phyloP scores from a whole-genome alignment of 352 stramenopile genomes.

The Globisporangium apiculatum region DNA sequence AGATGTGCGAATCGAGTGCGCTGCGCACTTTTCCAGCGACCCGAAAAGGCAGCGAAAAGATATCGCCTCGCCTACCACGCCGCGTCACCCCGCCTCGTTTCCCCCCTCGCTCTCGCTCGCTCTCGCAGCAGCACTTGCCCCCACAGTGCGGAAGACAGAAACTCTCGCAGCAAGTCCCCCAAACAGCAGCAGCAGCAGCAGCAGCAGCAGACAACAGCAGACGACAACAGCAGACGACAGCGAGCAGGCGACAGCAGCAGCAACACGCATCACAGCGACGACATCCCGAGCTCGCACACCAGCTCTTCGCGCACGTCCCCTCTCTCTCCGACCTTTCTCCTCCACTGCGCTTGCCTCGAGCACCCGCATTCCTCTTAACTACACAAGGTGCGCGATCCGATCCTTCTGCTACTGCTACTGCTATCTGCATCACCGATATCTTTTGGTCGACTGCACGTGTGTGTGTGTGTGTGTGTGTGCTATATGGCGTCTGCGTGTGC shows the following conservation, averaged over 20 bases:
- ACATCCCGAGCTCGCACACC: not conserved
- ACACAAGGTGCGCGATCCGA: not conserved
- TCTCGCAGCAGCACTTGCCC: not conserved
- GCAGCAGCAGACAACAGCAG: not conserved
- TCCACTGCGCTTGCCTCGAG: not conserved
- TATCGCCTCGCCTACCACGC: not conserved
- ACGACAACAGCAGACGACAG: not conserved
- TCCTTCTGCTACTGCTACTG: not conserved
- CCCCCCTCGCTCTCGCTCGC: not conserved
- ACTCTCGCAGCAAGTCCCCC: not conserved
- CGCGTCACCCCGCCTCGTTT: too few species aligned
- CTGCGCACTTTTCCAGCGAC: not conserved
- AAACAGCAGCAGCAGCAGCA: not conserved
- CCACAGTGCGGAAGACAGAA: not conserved
- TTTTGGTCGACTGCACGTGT: not conserved
- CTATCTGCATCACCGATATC: not conserved
- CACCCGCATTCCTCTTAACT: conserved; percentile 1
- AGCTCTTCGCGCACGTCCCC: not conserved
- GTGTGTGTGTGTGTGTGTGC: not conserved
- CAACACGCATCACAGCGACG: not conserved
- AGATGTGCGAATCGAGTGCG: not conserved
- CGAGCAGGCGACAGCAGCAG: conserved; percentile 4
- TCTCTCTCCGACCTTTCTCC: conserved; percentile 3
- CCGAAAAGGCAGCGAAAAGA: not conserved
- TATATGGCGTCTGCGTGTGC: not conserved